Evolutionary conservation across 73 alveolate species (phyloP).

Genomic region (Stentor coeruleus): DNA sequence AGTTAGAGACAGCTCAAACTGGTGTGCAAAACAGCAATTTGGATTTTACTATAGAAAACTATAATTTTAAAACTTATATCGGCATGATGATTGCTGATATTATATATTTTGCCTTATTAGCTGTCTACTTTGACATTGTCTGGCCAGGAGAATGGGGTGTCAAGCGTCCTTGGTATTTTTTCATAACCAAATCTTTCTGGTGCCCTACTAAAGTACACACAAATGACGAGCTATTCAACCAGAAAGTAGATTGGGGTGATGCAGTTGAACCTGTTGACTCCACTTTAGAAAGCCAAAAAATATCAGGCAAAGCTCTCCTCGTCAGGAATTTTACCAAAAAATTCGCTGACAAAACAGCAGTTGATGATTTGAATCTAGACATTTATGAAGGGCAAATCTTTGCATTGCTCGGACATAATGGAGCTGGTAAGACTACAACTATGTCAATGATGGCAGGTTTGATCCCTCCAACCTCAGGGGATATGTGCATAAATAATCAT

Average conservation of each 20-base stretch:
- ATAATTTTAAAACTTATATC: background rate
- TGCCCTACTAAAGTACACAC: constrained; percentile 20
- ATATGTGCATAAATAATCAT: constrained; percentile 63
- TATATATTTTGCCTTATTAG: background rate
- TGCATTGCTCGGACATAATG: constrained; percentile 95
- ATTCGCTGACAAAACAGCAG: constrained; percentile 59
- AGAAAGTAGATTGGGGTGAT: constrained; percentile 29
- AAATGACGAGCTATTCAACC: constrained; percentile 23
- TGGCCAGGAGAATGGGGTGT: constrained; percentile 32
- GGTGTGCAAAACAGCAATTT: constrained; percentile 36
- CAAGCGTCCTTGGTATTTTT: constrained; percentile 35
- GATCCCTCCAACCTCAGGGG: constrained; percentile 77
- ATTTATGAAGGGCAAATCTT: constrained; percentile 84
- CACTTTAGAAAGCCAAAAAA: constrained; percentile 24
- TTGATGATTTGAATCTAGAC: constrained; percentile 63
- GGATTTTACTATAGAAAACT: constrained; percentile 23
- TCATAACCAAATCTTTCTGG: constrained; percentile 20
- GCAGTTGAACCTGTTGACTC: constrained; percentile 44
- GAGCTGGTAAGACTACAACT: constrained; percentile 99
- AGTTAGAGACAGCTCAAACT: constrained; percentile 56
- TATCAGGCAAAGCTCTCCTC: constrained; percentile 18
- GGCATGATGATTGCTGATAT: constrained; percentile 7
- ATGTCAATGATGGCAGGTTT: constrained; percentile 91
- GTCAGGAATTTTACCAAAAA: constrained; percentile 32
- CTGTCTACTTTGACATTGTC: constrained; percentile 31